These are phyloP conservation scores for Aquilaria malaccensis DNA, from an alignment of 345 rosid genomes.

Conservation along the genomic window DNA sequence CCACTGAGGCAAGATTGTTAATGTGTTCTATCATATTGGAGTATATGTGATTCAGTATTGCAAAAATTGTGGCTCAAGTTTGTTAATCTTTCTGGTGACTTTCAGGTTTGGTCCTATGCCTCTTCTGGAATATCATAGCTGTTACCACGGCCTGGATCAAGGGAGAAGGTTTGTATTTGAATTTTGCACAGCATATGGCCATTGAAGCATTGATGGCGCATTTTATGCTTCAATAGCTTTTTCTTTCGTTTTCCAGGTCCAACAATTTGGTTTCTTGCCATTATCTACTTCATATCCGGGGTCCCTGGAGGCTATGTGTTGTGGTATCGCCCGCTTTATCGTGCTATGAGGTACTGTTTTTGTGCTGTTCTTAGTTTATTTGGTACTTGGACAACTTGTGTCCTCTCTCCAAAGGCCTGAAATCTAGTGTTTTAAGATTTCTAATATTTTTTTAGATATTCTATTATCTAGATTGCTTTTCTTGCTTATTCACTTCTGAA, in stretches of 20 bases:
- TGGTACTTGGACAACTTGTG: neutral
- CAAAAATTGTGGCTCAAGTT: conserved; percentile 6
- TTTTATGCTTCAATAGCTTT: neutral
- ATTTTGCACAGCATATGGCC: neutral
- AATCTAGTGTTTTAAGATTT: neutral
- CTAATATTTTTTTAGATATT: neutral
- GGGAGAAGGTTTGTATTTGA: conserved; percentile 62
- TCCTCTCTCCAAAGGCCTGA: neutral
- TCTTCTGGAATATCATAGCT: conserved; percentile 85
- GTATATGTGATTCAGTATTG: too few species aligned
- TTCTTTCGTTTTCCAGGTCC: conserved; percentile 40
- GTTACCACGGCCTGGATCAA: conserved; percentile 84
- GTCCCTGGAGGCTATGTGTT: conserved; percentile 82
- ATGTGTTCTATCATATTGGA: too few species aligned
- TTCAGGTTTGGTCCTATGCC: conserved; percentile 74
- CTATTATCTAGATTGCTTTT: neutral
- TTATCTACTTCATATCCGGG: conserved; percentile 84
- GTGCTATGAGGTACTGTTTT: conserved; percentile 79
- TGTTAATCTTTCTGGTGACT: conserved; percentile 2
- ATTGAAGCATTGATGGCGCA: conserved; percentile 1
- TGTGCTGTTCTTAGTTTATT: neutral
- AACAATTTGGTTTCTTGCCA: conserved; percentile 91
- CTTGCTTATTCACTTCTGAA: neutral
- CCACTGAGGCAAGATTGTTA: too few species aligned
- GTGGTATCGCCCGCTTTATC: conserved; percentile 97